Evolutionary conservation across 2,329 filamentous ascomycete genomes (phyloP).

Genomic region (Ophiocordyceps camponoti-saundersi): DNA sequence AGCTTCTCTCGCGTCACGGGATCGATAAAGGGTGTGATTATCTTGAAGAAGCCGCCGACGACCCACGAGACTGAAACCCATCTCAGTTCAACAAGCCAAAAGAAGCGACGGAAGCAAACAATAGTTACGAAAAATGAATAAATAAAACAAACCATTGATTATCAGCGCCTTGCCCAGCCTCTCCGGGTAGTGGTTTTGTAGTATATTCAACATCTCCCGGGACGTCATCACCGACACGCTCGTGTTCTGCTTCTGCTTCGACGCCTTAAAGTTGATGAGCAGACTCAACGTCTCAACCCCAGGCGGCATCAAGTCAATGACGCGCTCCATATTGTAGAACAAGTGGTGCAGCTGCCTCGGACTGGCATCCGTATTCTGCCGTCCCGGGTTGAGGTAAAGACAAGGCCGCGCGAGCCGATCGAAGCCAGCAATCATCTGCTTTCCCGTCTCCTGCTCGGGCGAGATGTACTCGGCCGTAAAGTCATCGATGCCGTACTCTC

Average conservation of each 20-base stretch:
- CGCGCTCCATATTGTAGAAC: slow-evolving; percentile 87
- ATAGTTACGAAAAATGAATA: background rate
- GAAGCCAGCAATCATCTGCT: slow-evolving; percentile 79
- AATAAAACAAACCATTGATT: slow-evolving; percentile 50
- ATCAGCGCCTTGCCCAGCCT: slow-evolving; percentile 76
- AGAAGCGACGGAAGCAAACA: background rate
- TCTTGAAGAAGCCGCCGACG: slow-evolving; percentile 85
- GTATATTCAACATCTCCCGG: slow-evolving; percentile 70
- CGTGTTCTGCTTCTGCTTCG: slow-evolving; percentile 56
- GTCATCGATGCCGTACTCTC: slow-evolving; percentile 71
- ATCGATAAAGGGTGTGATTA: slow-evolving; percentile 93
- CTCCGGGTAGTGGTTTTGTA: slow-evolving; percentile 94
- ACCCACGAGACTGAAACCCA: slow-evolving; percentile 60
- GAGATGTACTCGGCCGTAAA: slow-evolving; percentile 78
- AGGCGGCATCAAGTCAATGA: slow-evolving; percentile 72
- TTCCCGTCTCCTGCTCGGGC: slow-evolving; percentile 89
- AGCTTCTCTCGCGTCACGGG: slow-evolving; percentile 86
- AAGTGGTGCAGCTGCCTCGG: slow-evolving; percentile 84
- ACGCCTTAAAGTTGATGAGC: slow-evolving; percentile 80
- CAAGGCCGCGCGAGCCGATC: slow-evolving; percentile 77
- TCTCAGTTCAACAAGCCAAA: background rate
- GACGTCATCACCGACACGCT: slow-evolving; percentile 58
- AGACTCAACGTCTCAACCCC: slow-evolving; percentile 76
- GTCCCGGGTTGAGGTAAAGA: slow-evolving; percentile 74
- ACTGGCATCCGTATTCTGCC: slow-evolving; percentile 80